Conservation (phyloP, 169 alveolate genomes). For the Babesia divergens region DNA sequence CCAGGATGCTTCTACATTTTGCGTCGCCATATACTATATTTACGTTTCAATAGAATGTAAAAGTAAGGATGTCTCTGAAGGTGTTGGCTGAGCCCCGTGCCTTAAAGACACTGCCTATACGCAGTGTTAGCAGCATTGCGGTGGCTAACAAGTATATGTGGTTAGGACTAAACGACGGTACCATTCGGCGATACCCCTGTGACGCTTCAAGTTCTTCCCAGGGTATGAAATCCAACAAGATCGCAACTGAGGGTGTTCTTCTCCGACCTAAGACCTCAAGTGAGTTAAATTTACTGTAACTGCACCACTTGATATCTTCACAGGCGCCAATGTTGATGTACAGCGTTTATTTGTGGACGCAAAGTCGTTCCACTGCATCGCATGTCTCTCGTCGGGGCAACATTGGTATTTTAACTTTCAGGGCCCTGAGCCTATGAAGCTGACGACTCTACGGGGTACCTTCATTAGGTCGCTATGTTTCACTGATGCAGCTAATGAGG, state of each 20-base stretch:
- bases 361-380: slow-evolving; percentile 63
- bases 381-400: slow-evolving; percentile 56
- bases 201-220: slow-evolving; percentile 13
- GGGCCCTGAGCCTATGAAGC: slow-evolving; percentile 15
- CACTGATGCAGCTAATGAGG: slow-evolving; percentile 55
- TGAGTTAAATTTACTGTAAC: not conserved
- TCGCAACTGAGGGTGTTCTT: slow-evolving; percentile 23
- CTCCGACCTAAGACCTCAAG: slow-evolving; percentile 27
- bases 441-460: slow-evolving; percentile 30
- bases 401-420: slow-evolving; percentile 59
- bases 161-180: slow-evolving; percentile 63
- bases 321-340: slow-evolving; percentile 38
- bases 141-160: slow-evolving; percentile 53
- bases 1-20: no score
- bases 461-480: slow-evolving; percentile 46
- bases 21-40: no score
- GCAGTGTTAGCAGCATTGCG: slow-evolving; percentile 27
- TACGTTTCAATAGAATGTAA: no score
- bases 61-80: slow-evolving; percentile 55
- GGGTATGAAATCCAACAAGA: not conserved
- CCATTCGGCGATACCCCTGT: slow-evolving; percentile 15
- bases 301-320: not conserved
- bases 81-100: slow-evolving; percentile 43
- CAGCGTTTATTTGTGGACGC: slow-evolving; percentile 52
- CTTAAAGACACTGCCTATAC: slow-evolving; percentile 40